phyloP scores from a whole-genome alignment of 306 rosid genomes.

The Purshia tridentata region DNA sequence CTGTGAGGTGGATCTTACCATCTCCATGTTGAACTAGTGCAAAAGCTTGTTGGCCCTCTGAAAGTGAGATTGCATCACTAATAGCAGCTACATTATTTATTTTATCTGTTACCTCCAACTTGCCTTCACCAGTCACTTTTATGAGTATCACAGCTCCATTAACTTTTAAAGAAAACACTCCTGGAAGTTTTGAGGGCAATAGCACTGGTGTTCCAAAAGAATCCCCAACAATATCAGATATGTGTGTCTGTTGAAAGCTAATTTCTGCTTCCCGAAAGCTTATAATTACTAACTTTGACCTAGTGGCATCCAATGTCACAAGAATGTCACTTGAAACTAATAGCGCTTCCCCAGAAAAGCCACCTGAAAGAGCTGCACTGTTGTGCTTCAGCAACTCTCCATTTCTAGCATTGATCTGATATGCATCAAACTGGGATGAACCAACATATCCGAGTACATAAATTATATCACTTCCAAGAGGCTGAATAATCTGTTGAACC shows the following conservation, averaged over 20 bases:
- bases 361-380: constrained; percentile 49
- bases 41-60: constrained; percentile 69
- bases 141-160: constrained; percentile 44
- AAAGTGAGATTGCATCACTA: constrained; percentile 70
- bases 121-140: constrained; percentile 63
- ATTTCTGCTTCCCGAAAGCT: constrained; percentile 60
- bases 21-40: constrained; percentile 69
- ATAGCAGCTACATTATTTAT: constrained; percentile 51
- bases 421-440: constrained; percentile 57
- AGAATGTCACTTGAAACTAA: constrained; percentile 60
- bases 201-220: constrained; percentile 51
- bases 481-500: constrained; percentile 67
- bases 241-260: constrained; percentile 45
- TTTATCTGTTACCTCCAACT: constrained; percentile 65
- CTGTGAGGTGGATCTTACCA: constrained; percentile 55
- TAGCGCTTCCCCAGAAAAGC: constrained; percentile 65
- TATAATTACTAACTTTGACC: constrained; percentile 63
- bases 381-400: constrained; percentile 74
- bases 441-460: constrained; percentile 66
- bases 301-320: constrained; percentile 62
- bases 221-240: constrained; percentile 55
- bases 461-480: constrained; percentile 48
- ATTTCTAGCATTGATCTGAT: constrained; percentile 58
- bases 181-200: constrained; percentile 68
- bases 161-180: constrained; percentile 61